Evolutionary conservation across 2,329 filamentous ascomycete species (phyloP).

Genomic region (Nigrospora oryzae): DNA sequence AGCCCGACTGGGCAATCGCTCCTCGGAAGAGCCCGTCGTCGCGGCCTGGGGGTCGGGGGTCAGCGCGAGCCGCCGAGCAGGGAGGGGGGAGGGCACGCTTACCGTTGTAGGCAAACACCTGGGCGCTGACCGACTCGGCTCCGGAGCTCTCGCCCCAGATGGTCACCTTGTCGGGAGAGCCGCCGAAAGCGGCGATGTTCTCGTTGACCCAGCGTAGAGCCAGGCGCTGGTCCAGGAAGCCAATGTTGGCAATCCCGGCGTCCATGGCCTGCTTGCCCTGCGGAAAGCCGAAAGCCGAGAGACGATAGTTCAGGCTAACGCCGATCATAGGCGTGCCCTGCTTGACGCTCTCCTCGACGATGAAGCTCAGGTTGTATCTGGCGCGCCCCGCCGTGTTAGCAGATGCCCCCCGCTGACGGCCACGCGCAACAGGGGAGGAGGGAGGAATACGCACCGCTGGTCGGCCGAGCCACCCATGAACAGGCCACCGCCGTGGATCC

Average conservation of each 20-base stretch:
- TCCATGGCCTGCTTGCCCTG: conserved; percentile 26
- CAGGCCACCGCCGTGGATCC: conserved; percentile 41
- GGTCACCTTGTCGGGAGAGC: conserved; percentile 28
- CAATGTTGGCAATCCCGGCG: conserved; percentile 36
- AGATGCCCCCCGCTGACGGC: too few species aligned
- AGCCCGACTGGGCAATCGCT: conserved; percentile 31
- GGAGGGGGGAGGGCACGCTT: background rate
- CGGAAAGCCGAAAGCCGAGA: conserved; percentile 38
- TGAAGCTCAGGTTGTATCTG: conserved; percentile 48
- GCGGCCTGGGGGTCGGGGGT: conserved; percentile 14
- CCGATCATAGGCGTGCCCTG: conserved; percentile 37
- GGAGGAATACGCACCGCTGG: conserved; percentile 17
- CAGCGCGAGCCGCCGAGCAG: background rate
- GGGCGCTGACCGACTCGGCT: conserved; percentile 30
- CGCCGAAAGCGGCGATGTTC: conserved; percentile 23
- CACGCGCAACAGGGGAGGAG: too few species aligned
- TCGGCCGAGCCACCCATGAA: conserved; percentile 23
- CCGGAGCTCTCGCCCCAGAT: conserved; percentile 39
- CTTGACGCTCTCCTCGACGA: conserved; percentile 37
- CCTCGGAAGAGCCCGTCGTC: conserved; percentile 11
- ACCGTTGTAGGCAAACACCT: conserved; percentile 32
- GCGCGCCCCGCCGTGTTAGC: too few species aligned
- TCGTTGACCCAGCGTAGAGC: conserved; percentile 34
- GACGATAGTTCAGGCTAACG: conserved; percentile 38
- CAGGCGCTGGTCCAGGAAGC: conserved; percentile 34